These are phyloP conservation scores for Canavalia ensiformis DNA, from an alignment of 306 rosid species.

Conservation along the genomic window DNA sequence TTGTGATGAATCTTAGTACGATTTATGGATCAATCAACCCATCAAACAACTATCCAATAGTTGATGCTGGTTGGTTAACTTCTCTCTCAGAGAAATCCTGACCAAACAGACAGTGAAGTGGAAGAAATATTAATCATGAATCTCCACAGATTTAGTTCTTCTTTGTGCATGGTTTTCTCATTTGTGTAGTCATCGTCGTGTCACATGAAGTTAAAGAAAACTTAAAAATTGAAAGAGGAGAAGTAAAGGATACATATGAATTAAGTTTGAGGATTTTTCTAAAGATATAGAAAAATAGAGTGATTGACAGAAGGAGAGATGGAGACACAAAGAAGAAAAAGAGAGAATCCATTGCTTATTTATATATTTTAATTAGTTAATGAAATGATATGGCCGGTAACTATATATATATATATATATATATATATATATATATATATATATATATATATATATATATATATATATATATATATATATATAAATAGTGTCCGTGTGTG, in stretches of 20 bases:
- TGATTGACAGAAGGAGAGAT: conserved; percentile 7
- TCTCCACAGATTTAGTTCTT: conserved; percentile 1
- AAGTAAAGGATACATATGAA: conserved; percentile 39
- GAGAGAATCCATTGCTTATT: conserved; percentile 49
- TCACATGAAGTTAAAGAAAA: not conserved
- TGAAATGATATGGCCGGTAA: conserved; percentile 26
- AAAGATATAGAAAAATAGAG: not conserved
- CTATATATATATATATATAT: not conserved
- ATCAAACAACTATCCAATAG: conserved; percentile 46
- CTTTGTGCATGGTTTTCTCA: conserved; percentile 34
- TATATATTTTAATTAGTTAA: conserved; percentile 26
- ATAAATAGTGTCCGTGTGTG: too few species aligned
- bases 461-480: too few species aligned
- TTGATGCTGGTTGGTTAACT: conserved; percentile 21
- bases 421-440: not conserved
- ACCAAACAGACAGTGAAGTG: conserved; percentile 41
- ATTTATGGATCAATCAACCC: conserved; percentile 64
- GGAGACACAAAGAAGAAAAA: conserved; percentile 43
- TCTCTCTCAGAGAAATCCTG: conserved; percentile 46
- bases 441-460: not conserved
- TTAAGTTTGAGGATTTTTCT: conserved; percentile 33
- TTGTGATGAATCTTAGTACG: conserved; percentile 34
- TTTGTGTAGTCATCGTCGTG: not conserved
- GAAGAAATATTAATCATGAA: conserved; percentile 11
- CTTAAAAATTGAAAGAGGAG: conserved; percentile 20